phyloP scores from a whole-genome alignment of 495 filamentous ascomycete genomes.

The Margaritispora aquatica region DNA sequence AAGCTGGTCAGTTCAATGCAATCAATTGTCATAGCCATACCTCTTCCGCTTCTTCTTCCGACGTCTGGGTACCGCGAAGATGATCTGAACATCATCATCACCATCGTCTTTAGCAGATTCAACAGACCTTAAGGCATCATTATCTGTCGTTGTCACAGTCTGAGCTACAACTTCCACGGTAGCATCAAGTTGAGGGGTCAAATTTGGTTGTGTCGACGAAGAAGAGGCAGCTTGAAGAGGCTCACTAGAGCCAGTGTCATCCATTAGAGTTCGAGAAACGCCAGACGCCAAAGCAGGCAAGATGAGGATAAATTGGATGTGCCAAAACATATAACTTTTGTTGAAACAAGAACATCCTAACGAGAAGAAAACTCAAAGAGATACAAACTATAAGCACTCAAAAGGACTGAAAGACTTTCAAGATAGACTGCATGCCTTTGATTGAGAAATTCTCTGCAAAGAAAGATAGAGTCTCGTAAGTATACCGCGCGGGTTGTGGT shows the following conservation, averaged over 20 bases:
- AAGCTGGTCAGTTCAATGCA: background rate
- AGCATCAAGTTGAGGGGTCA: background rate
- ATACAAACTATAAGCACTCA: background rate
- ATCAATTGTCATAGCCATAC: background rate
- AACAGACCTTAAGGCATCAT: background rate
- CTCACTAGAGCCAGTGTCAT: background rate
- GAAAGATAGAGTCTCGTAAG: no score
- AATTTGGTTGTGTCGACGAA: background rate
- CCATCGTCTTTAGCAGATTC: background rate
- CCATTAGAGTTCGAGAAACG: background rate
- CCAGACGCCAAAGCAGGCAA: conserved; percentile 15
- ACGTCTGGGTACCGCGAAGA: conserved; percentile 38
- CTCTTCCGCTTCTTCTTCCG: conserved; percentile 27
- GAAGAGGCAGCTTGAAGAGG: background rate
- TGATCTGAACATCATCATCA: conserved; percentile 36
- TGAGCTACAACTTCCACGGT: background rate
- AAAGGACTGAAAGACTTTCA: background rate
- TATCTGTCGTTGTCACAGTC: background rate
- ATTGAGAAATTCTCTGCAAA: background rate
- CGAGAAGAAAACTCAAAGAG: background rate
- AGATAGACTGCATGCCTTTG: background rate
- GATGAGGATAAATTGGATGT: conserved; percentile 9
- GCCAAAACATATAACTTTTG: conserved; percentile 11
- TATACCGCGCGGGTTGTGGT: no score
- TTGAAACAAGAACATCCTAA: conserved; percentile 1